phyloP scores from a whole-genome alignment of 2,329 filamentous ascomycete species.

The Talaromyces sp. region DNA sequence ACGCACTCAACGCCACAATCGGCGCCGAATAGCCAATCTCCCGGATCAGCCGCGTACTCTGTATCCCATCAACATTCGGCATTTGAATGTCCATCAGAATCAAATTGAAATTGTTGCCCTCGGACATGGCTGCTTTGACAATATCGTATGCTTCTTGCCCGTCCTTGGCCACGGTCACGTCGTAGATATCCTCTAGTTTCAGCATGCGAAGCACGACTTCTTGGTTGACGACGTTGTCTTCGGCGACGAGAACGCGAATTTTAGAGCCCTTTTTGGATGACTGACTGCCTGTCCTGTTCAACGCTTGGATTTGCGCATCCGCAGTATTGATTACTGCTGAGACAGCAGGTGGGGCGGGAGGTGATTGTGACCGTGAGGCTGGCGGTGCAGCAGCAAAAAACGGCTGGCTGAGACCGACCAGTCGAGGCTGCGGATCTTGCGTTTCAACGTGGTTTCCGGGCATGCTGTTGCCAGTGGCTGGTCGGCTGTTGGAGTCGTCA shows the following conservation, averaged over 20 bases:
- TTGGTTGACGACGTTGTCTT: conserved; percentile 64
- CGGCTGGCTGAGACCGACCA: conserved; percentile 76
- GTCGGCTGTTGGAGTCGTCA: conserved; percentile 19
- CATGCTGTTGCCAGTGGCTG: conserved; percentile 15
- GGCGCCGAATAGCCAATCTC: conserved; percentile 80
- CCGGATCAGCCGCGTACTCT: conserved; percentile 78
- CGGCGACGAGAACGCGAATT: conserved; percentile 78
- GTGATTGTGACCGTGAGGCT: conserved; percentile 1
- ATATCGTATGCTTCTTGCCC: conserved; percentile 82
- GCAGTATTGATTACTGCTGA: background rate
- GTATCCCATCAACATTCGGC: conserved; percentile 85
- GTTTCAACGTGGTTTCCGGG: conserved; percentile 45
- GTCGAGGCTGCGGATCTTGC: conserved; percentile 62
- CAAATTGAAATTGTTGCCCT: conserved; percentile 67
- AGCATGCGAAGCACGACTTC: conserved; percentile 60
- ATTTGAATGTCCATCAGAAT: conserved; percentile 97
- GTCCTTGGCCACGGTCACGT: conserved; percentile 81
- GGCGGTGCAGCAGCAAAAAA: conserved; percentile 55
- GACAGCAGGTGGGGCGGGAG: background rate
- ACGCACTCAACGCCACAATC: conserved; percentile 86
- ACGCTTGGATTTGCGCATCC: background rate
- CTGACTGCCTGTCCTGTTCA: conserved; percentile 46
- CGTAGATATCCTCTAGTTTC: conserved; percentile 46
- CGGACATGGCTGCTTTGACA: conserved; percentile 75
- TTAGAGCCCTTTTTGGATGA: conserved; percentile 55